phyloP scores from a whole-genome alignment of 768 basidiomycete species.

The Kwoniella pini region DNA sequence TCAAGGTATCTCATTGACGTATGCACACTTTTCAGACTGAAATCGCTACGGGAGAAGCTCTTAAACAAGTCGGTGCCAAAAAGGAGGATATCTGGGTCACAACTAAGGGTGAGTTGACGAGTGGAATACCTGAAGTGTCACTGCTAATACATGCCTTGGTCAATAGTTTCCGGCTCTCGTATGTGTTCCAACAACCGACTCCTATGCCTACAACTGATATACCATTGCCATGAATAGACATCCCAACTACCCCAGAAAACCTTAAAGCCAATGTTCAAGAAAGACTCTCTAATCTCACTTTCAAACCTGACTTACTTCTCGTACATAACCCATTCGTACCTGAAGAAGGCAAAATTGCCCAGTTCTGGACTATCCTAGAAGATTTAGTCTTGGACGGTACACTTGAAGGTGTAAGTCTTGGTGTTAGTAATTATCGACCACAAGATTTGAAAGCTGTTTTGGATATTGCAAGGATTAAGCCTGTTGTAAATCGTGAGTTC shows the following conservation, averaged over 20 bases:
- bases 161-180: constrained; percentile 11
- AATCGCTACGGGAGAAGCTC: constrained; percentile 26
- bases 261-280: constrained; percentile 31
- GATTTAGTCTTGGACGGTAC: constrained; percentile 34
- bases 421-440: constrained; percentile 50
- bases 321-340: constrained; percentile 52
- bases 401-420: constrained; percentile 31
- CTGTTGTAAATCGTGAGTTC: constrained; percentile 49
- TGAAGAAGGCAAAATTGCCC: constrained; percentile 44
- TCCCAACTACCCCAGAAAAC: constrained; percentile 11
- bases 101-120: constrained; percentile 37
- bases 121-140: background rate
- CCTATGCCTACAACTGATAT: no score
- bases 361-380: constrained; percentile 38
- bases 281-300: constrained; percentile 31
- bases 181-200: no score
- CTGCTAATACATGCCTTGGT: background rate
- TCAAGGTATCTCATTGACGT: no score
- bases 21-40: constrained; percentile 46
- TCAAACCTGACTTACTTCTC: constrained; percentile 47
- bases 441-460: constrained; percentile 47
- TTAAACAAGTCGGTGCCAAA: constrained; percentile 23
- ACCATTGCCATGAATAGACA: background rate
- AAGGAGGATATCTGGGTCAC: constrained; percentile 40
- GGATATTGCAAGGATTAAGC: constrained; percentile 42